These are phyloP conservation scores for California macrophylla DNA, from an alignment of 441 rosid genomes.

Conservation along the genomic window DNA sequence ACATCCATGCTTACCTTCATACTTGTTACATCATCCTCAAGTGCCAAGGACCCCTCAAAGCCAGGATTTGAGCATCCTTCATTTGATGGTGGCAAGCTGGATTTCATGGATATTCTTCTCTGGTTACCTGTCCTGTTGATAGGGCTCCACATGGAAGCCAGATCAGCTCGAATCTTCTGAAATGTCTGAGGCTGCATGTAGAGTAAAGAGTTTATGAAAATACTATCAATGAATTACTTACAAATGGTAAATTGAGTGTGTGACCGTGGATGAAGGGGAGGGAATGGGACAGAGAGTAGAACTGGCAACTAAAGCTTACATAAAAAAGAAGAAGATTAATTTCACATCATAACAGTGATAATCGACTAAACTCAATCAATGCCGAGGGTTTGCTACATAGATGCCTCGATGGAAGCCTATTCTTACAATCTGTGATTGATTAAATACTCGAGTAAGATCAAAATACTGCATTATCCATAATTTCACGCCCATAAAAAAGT, in stretches of 20 bases:
- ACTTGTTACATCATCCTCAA: conserved; percentile 29
- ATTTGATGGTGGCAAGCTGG: conserved; percentile 17
- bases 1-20: conserved; percentile 35
- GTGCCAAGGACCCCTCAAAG: conserved; percentile 12
- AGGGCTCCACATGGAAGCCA: conserved; percentile 64
- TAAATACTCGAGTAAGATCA: background rate
- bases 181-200: conserved; percentile 56
- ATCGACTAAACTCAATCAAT: background rate
- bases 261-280: background rate
- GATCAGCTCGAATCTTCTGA: conserved; percentile 52
- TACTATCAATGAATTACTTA: background rate
- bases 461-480: background rate
- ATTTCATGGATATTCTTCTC: conserved; percentile 35
- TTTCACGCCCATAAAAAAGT: background rate
- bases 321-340: background rate
- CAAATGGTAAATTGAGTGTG: background rate
- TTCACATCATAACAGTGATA: conserved; percentile 1
- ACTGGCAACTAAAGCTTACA: background rate
- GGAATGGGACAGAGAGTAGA: background rate
- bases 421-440: background rate
- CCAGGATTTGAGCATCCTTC: conserved; percentile 21
- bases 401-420: background rate
- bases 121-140: conserved; percentile 34
- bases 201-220: background rate
- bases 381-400: background rate